Percentiles rank a stretch among this genome's conserved stretches.
phyloP scores from a whole-genome alignment of 75 land plant genomes.

The Pinus taeda region DNA sequence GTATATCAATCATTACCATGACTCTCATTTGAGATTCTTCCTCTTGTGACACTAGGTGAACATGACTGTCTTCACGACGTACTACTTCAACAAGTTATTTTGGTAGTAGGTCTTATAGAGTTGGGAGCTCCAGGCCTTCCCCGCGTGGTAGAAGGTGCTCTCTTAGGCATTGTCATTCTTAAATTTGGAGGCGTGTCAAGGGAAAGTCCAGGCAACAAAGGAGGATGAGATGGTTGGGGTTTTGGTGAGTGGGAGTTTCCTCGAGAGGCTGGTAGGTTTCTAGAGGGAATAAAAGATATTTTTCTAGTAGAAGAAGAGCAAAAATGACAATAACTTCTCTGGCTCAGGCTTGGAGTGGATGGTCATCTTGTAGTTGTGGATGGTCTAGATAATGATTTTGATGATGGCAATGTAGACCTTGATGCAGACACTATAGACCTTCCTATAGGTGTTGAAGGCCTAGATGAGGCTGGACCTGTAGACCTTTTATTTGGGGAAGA shows the following conservation, averaged over 20 bases:
- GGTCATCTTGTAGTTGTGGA: slow-evolving; percentile 49
- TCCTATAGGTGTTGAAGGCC: slow-evolving; percentile 29
- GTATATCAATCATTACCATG: slow-evolving; percentile 16
- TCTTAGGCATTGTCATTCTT: slow-evolving; percentile 50
- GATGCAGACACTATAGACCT: slow-evolving; percentile 28
- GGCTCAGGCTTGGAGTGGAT: slow-evolving; percentile 26
- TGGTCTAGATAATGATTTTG: slow-evolving; percentile 26
- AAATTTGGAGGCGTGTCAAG: slow-evolving; percentile 67
- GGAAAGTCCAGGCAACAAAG: slow-evolving; percentile 57
- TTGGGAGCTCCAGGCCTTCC: slow-evolving; percentile 52
- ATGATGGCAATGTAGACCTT: slow-evolving; percentile 21
- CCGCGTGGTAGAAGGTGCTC: slow-evolving; percentile 64
- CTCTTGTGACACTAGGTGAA: slow-evolving; percentile 56
- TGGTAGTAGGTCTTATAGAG: slow-evolving; percentile 24
- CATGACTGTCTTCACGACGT: slow-evolving; percentile 46
- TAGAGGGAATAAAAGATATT: slow-evolving; percentile 25
- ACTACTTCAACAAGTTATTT: slow-evolving; percentile 22
- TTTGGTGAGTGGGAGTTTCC: slow-evolving; percentile 51
- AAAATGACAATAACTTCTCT: slow-evolving; percentile 15
- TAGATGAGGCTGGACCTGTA: slow-evolving; percentile 23
- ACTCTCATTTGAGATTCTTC: slow-evolving; percentile 32
- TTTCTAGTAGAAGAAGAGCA: slow-evolving; percentile 46
- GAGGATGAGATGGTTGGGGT: slow-evolving; percentile 49
- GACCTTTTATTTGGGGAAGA: slow-evolving; percentile 33
- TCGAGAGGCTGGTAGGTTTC: slow-evolving; percentile 34